Evolutionary conservation across 768 basidiomycete genomes (phyloP), one percentile per base, ranked within the genome.

Genomic region (Russula sp.): DNA sequence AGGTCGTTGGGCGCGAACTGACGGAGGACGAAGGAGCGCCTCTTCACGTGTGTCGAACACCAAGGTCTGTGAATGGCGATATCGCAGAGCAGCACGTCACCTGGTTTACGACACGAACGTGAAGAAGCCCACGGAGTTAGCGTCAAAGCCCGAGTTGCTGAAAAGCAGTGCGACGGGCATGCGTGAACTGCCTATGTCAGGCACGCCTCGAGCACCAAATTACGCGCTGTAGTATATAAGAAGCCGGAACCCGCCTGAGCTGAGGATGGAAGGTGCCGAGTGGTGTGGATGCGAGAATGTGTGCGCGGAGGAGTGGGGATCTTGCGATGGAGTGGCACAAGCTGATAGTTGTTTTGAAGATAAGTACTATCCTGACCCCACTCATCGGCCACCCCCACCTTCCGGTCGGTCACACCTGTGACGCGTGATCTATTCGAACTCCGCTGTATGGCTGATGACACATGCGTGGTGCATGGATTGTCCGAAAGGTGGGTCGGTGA

Each of bases 91-190:
- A 97, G 73, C 49, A 81, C 81, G 70, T 98, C 95, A 10, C 84
- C 84, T 0, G 77, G 71, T 61, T 89, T 0, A 93, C 93, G 0
- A 97, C 73, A 47, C 82, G 81, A 0, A 29, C 25, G 89, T 78
- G 75, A 95, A 95, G 72, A 96, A 83, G 0, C 87, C 88, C 4
- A n/a, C n/a, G n/a, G 86, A 87, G 70, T 96, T 98, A 8, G 93
- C 93, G 73, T 96, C 94, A 71, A 87, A 96, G 0, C 94, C 93
- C 0, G 90, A 93, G 72, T n/a, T 29, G 25, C 92, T 94, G 81
- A 95, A 95, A 6, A 96, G 78, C 8, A 97, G 76, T 0, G 88
- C 90, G 0, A 83, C 76, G 41, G 78, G 79, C 8, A 82, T 75
- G 13, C 72, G 67, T 73, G 93, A 91, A 29, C 25, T 70, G 90